phyloP scores from a whole-genome alignment of 2,329 filamentous ascomycete species.

The Cordyceps sp. region DNA sequence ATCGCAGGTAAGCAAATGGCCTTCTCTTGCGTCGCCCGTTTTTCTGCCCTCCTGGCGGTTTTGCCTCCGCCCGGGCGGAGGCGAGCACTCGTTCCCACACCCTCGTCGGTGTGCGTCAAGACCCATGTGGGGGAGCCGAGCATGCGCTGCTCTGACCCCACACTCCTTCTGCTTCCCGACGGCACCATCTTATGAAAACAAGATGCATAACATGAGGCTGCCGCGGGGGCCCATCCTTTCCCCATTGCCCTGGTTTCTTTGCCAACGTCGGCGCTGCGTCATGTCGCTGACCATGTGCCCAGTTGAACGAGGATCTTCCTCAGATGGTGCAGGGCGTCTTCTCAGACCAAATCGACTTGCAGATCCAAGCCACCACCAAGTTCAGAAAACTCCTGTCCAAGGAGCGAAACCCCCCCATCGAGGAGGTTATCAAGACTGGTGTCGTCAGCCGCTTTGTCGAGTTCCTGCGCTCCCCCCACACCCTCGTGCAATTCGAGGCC shows the following conservation, averaged over 20 bases:
- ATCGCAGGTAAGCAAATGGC: slow-evolving; percentile 92
- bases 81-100: neutral
- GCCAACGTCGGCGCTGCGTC: neutral
- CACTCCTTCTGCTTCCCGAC: too few species aligned
- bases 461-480: slow-evolving; percentile 94
- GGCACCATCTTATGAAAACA: too few species aligned
- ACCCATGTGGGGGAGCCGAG: slow-evolving; percentile 17
- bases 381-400: slow-evolving; percentile 97
- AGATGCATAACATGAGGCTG: too few species aligned
- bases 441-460: slow-evolving; percentile 96
- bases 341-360: slow-evolving; percentile 94
- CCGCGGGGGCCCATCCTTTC: too few species aligned
- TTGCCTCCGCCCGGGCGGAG: slow-evolving; percentile 1
- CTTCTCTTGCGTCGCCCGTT: slow-evolving; percentile 1
- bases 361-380: slow-evolving; percentile 95
- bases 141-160: too few species aligned
- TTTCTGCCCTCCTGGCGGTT: neutral
- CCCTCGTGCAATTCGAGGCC: slow-evolving; percentile 95
- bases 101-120: slow-evolving; percentile 5
- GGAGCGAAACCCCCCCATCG: slow-evolving; percentile 96
- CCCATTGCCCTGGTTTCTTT: too few species aligned
- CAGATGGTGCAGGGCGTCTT: slow-evolving; percentile 97
- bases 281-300: neutral
- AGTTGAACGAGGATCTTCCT: slow-evolving; percentile 96
- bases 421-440: slow-evolving; percentile 97